Percentiles rank a stretch among this genome's conserved stretches.
Conservation (phyloP, 2,329 filamentous ascomycete genomes). For the Colletotrichum limetticola region DNA sequence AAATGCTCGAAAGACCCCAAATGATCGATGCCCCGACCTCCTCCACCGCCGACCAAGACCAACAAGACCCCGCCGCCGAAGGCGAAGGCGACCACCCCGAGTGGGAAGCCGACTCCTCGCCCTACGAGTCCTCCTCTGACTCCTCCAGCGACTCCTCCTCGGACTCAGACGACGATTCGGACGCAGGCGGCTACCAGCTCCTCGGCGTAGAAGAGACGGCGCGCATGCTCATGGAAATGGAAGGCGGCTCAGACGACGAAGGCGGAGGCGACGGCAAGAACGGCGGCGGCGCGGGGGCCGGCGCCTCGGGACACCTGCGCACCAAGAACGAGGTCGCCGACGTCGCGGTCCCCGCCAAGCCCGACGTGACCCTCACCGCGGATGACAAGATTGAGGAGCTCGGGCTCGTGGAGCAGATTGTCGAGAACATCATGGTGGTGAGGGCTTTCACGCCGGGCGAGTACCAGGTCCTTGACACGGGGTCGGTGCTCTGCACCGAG, state of each 20-base stretch:
- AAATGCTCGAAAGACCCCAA: neutral
- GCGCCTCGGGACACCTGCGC: slow-evolving; percentile 64
- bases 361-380: slow-evolving; percentile 79
- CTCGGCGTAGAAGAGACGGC: slow-evolving; percentile 86
- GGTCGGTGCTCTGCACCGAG: slow-evolving; percentile 83
- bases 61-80: slow-evolving; percentile 39
- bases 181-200: slow-evolving; percentile 73
- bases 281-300: slow-evolving; percentile 41
- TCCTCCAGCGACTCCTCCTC: slow-evolving; percentile 69
- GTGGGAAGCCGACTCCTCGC: slow-evolving; percentile 86
- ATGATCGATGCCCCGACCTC: neutral
- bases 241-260: slow-evolving; percentile 83
- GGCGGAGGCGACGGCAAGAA: slow-evolving; percentile 47
- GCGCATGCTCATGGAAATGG: slow-evolving; percentile 85
- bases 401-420: slow-evolving; percentile 79
- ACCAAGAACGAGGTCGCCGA: slow-evolving; percentile 85
- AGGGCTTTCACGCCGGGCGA: slow-evolving; percentile 83
- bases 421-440: slow-evolving; percentile 83
- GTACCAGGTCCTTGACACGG: slow-evolving; percentile 84
- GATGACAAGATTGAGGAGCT: slow-evolving; percentile 83
- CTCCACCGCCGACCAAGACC: neutral
- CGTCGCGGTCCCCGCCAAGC: slow-evolving; percentile 71
- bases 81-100: slow-evolving; percentile 67
- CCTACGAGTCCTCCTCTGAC: slow-evolving; percentile 75
- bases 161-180: slow-evolving; percentile 59